Evolutionary conservation across 2,329 filamentous ascomycete species (phyloP).

Genomic region (Cladosporium colombiae): DNA sequence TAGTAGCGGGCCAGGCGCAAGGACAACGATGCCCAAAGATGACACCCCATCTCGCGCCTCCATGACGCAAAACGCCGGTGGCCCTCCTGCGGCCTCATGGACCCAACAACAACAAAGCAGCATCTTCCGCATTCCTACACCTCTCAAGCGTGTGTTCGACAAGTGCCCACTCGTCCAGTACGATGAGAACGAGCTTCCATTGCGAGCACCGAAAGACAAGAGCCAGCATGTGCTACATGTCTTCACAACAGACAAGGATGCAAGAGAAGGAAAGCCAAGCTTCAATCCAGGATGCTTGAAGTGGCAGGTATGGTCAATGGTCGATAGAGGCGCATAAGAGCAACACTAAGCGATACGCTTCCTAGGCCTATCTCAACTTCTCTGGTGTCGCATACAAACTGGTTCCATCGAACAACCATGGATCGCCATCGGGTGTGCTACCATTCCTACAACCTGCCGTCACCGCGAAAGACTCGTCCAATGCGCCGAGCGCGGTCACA

Average conservation of each 20-base stretch:
- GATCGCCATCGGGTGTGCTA: slow-evolving; percentile 82
- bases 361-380: slow-evolving; percentile 79
- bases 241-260: slow-evolving; percentile 69
- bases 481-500: slow-evolving; percentile 48
- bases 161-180: slow-evolving; percentile 77
- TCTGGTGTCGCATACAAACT: slow-evolving; percentile 67
- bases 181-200: slow-evolving; percentile 71
- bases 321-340: not conserved
- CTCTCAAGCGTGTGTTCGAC: slow-evolving; percentile 82
- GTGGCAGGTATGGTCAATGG: slow-evolving; percentile 73
- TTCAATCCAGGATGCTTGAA: slow-evolving; percentile 93
- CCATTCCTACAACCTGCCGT: slow-evolving; percentile 74
- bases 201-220: slow-evolving; percentile 53
- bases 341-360: slow-evolving; percentile 1
- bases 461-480: slow-evolving; percentile 24
- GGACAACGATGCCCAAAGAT: slow-evolving; percentile 11
- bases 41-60: slow-evolving; percentile 12
- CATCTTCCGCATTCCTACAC: slow-evolving; percentile 64
- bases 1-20: not conserved
- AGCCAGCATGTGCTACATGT: slow-evolving; percentile 68
- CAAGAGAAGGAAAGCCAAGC: slow-evolving; percentile 64
- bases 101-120: slow-evolving; percentile 18
- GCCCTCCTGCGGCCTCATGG: slow-evolving; percentile 21
- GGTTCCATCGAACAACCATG: slow-evolving; percentile 82
- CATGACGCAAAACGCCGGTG: slow-evolving; percentile 21